Evolutionary conservation across 352 stramenopile species (phyloP).

Genomic region (Phytophthora tubulina): DNA sequence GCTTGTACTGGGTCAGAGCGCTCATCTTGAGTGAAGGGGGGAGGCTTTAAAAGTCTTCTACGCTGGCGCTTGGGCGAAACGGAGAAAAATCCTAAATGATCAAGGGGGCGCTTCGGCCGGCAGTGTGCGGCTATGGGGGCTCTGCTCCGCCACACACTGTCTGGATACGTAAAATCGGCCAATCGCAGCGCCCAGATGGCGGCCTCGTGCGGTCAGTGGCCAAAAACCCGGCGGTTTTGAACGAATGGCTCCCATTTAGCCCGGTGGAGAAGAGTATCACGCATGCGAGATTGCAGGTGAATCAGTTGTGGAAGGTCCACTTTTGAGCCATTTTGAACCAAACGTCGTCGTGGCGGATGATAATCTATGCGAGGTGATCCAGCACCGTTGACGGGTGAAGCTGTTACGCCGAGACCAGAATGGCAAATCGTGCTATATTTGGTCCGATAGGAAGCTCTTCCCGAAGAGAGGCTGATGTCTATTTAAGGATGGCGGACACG

Average conservation of each 20-base stretch:
- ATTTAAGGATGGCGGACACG: background rate
- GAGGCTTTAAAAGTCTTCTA: slow-evolving; percentile 59
- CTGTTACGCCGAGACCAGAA: background rate
- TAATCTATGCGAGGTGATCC: background rate
- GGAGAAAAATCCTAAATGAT: slow-evolving; percentile 90
- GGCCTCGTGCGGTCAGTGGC: slow-evolving; percentile 41
- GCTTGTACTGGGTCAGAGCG: slow-evolving; percentile 81
- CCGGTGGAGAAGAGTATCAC: background rate
- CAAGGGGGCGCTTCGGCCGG: slow-evolving; percentile 2
- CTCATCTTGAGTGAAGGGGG: slow-evolving; percentile 66
- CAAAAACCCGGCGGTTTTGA: slow-evolving; percentile 51
- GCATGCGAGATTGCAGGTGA: background rate
- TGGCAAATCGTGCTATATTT: slow-evolving; percentile 10
- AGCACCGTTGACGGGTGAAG: background rate
- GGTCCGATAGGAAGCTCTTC: background rate
- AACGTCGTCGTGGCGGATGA: background rate
- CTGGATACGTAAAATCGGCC: slow-evolving; percentile 8
- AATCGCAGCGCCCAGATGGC: background rate
- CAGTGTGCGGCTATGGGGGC: slow-evolving; percentile 20
- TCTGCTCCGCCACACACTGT: slow-evolving; percentile 65
- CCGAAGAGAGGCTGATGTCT: background rate
- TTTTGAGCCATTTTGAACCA: background rate
- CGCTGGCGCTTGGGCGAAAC: slow-evolving; percentile 63
- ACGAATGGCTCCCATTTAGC: slow-evolving; percentile 59
- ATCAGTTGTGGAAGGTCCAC: slow-evolving; percentile 3